These are phyloP conservation scores for Rhizophagus sp. DNA, from an alignment of 192 early-diverging fungal genomes.

Conservation along the genomic window DNA sequence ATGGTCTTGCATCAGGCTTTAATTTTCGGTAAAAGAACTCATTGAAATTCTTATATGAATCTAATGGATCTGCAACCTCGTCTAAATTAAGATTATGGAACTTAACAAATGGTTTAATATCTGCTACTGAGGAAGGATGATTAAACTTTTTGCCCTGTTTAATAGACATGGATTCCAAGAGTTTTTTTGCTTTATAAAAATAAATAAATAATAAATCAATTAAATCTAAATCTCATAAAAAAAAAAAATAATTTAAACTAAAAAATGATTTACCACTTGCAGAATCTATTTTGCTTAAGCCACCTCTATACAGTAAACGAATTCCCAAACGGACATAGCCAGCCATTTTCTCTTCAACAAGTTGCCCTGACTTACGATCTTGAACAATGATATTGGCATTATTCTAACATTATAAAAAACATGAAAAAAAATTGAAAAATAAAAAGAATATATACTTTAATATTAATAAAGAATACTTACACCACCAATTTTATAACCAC, in stretches of 20 bases:
- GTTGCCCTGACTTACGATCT: constrained; percentile 64
- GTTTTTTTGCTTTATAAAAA: constrained; percentile 34
- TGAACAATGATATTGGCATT: constrained; percentile 79
- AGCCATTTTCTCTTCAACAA: constrained; percentile 78
- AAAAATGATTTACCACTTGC: constrained; percentile 37
- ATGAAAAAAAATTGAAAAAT: neutral
- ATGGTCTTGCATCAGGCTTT: constrained; percentile 60
- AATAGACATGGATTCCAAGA: constrained; percentile 52
- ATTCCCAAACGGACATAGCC: constrained; percentile 78
- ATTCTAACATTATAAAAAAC: constrained; percentile 34
- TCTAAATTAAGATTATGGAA: constrained; percentile 70
- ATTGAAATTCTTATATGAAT: constrained; percentile 75
- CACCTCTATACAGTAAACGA: constrained; percentile 73
- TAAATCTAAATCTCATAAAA: neutral
- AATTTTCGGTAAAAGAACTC: constrained; percentile 86
- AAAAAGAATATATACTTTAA: constrained; percentile 19
- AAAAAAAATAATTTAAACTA: neutral
- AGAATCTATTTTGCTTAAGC: constrained; percentile 39
- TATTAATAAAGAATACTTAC: constrained; percentile 27
- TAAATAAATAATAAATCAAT: neutral
- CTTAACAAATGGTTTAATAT: constrained; percentile 72
- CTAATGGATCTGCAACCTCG: constrained; percentile 69
- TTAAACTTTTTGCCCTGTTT: constrained; percentile 78
- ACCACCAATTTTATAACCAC: constrained; percentile 55
- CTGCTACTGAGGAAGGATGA: constrained; percentile 54